A percentile compares a stretch with the other conserved stretches of the same genome.
Evolutionary conservation across 768 basidiomycete genomes (phyloP).

Genomic region (Daedaleopsis sinensis): DNA sequence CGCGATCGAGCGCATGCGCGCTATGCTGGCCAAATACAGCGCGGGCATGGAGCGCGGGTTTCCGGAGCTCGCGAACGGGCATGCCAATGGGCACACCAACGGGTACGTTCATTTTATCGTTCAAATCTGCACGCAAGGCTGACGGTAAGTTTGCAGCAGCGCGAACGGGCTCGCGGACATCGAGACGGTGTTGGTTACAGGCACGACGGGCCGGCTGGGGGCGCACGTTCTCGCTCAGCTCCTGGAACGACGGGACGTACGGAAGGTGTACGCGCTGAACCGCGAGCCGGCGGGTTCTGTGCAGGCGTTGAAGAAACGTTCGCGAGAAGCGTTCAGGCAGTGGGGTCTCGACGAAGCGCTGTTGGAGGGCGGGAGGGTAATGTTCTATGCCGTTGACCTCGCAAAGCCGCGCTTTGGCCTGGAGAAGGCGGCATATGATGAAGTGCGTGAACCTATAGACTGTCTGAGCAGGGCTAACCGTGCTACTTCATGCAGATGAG

Average conservation of each 20-base stretch:
- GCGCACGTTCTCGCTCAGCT: constrained; percentile 32
- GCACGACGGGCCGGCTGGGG: constrained; percentile 37
- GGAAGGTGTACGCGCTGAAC: constrained; percentile 29
- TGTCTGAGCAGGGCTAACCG: neutral
- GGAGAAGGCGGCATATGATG: constrained; percentile 9
- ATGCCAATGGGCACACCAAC: constrained; percentile 9
- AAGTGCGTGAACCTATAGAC: constrained; percentile 12
- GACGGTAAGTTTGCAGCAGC: neutral
- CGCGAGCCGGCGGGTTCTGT: constrained; percentile 16
- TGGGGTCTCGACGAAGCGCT: constrained; percentile 18
- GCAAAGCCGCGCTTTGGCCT: constrained; percentile 23
- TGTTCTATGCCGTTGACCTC: constrained; percentile 26
- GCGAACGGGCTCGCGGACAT: constrained; percentile 3
- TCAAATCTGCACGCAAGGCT: neutral
- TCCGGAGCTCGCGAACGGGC: constrained; percentile 1
- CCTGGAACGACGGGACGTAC: constrained; percentile 18
- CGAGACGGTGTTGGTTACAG: constrained; percentile 34
- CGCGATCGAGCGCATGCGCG: constrained; percentile 18
- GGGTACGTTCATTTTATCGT: constrained; percentile 3
- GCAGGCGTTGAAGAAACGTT: constrained; percentile 10
- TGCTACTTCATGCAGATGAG: constrained; percentile 8
- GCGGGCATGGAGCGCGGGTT: constrained; percentile 10
- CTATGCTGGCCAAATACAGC: constrained; percentile 23
- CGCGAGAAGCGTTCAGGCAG: constrained; percentile 21
- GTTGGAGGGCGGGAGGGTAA: constrained; percentile 16